Evolutionary conservation across 805 yeast genomes (phyloP).

Genomic region (Kodamaea hsintzibuensis): DNA sequence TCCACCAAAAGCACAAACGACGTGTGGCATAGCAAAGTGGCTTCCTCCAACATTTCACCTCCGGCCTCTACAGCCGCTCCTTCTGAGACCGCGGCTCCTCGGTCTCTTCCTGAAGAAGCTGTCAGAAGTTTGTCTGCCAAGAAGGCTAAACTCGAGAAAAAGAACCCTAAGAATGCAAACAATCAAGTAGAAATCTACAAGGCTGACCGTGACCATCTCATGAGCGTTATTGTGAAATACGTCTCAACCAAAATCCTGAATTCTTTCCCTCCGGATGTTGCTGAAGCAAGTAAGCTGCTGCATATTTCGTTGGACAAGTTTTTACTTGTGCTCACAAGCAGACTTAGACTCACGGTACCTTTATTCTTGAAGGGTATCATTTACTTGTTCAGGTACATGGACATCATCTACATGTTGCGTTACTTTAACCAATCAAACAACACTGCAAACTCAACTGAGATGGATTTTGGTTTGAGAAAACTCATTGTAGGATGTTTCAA

Average conservation of each 20-base stretch:
- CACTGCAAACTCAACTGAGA: constrained; percentile 42
- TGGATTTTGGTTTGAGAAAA: constrained; percentile 44
- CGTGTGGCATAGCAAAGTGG: neutral
- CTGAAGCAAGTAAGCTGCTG: constrained; percentile 13
- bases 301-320: constrained; percentile 43
- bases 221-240: constrained; percentile 45
- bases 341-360: constrained; percentile 36
- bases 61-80: neutral
- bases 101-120: neutral
- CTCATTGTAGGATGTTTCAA: constrained; percentile 45
- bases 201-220: constrained; percentile 36
- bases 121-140: neutral
- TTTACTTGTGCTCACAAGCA: constrained; percentile 36
- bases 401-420: constrained; percentile 44
- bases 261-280: constrained; percentile 42
- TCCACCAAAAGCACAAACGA: constrained; percentile 8
- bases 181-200: constrained; percentile 23
- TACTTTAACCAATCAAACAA: constrained; percentile 48
- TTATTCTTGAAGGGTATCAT: constrained; percentile 43
- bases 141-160: constrained; percentile 19
- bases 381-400: constrained; percentile 48
- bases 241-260: constrained; percentile 44
- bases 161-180: neutral
- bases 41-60: neutral
- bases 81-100: neutral